phyloP scores from a whole-genome alignment of 495 filamentous ascomycete species.

The Oleoguttula mirabilis region DNA sequence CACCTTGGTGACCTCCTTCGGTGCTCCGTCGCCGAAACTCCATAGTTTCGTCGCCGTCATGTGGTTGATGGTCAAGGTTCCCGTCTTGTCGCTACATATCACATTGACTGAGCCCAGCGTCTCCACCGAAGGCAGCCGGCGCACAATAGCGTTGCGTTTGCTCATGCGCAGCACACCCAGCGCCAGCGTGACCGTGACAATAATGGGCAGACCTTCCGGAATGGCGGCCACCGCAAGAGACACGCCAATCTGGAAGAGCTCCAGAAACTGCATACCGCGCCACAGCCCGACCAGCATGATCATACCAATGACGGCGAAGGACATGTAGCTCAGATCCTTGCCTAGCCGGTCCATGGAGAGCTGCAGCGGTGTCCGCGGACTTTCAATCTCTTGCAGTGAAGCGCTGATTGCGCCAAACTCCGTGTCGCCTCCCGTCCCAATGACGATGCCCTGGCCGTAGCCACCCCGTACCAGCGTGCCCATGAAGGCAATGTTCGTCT shows the following conservation, averaged over 20 bases:
- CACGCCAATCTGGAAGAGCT: slow-evolving; percentile 96
- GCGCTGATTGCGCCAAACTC: slow-evolving; percentile 95
- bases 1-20: slow-evolving; percentile 64
- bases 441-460: slow-evolving; percentile 91
- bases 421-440: slow-evolving; percentile 81
- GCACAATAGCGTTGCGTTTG: slow-evolving; percentile 81
- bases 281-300: slow-evolving; percentile 82
- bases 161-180: slow-evolving; percentile 94
- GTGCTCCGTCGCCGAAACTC: slow-evolving; percentile 61
- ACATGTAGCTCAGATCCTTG: slow-evolving; percentile 87
- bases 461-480: slow-evolving; percentile 91
- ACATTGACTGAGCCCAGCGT: slow-evolving; percentile 97
- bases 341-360: slow-evolving; percentile 94
- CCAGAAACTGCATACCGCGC: slow-evolving; percentile 77
- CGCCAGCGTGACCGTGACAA: slow-evolving; percentile 92
- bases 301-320: slow-evolving; percentile 84
- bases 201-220: slow-evolving; percentile 92
- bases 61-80: slow-evolving; percentile 91
- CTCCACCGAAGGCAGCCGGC: slow-evolving; percentile 89
- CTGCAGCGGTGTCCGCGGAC: slow-evolving; percentile 84
- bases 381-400: slow-evolving; percentile 85
- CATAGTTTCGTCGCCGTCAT: slow-evolving; percentile 98
- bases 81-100: slow-evolving; percentile 96
- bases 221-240: slow-evolving; percentile 95
- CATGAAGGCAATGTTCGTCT: slow-evolving; percentile 92